Evolutionary conservation across 345 rosid genomes (phyloP), one percentile per base, ranked within the genome.

Genomic region (Arabidopsis arenosa): DNA sequence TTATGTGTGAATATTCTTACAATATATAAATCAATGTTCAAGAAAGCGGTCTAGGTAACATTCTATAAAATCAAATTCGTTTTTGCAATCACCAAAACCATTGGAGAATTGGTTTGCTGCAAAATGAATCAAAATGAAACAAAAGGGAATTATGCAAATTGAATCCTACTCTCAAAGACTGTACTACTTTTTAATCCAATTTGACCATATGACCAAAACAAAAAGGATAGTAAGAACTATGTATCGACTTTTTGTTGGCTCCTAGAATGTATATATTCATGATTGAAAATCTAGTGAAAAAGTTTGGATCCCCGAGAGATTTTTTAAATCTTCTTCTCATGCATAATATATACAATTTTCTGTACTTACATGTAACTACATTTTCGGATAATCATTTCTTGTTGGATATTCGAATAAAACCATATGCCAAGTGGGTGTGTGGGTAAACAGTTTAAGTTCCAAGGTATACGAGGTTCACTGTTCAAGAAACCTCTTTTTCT

Each of bases 381-480:
- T 4, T 39, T 41, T 52, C 36, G 4, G 30, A 36, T 8, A 18
- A 5, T 41, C 5, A 21, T 11, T 21, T 10, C 2, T 18, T 43
- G 23, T 4, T 66, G 14, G 5, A 45, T 68, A 61, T 52, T 52
- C 33, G 32, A 59, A 8, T 17, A 14, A 71, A 71, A 33, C n/a
- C 7, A 70, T 13, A n/a, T 55, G 45, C 30, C 60, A 63, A 60
- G 76, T 71, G 67, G 72, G 56, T 62, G 11, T 28, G 44, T 58
- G 43, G 44, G 66, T 40, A 18, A 61, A 39, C 44, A 36, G 15
- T 56, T 63, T 35, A 71, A 77, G 76, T 77, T 77, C 80, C 80
- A 77, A 77, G 44, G 67, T 4, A 14, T 77, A 77, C 76, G 53
- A 77, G 67, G 72, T 71, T 65, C 76, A 71, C 58, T 30, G 63